These are phyloP conservation scores for Biscogniauxia sp. DNA, from an alignment of 2,329 filamentous ascomycete genomes.

Conservation along the genomic window DNA sequence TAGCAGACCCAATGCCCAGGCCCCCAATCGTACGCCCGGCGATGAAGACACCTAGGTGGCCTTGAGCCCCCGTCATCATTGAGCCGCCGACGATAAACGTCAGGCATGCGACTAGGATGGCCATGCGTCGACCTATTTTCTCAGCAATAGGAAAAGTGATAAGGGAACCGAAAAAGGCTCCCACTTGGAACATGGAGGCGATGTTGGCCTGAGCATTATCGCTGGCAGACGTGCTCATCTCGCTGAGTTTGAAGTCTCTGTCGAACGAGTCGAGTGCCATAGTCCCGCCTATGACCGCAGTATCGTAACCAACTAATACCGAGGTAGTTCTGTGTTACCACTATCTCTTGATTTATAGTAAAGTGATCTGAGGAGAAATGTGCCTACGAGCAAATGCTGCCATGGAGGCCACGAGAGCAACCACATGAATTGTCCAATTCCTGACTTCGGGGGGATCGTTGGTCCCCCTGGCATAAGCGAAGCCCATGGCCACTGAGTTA, in stretches of 20 bases:
- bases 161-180: constrained; percentile 53
- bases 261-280: constrained; percentile 39
- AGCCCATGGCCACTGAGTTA: not conserved
- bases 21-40: constrained; percentile 53
- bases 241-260: constrained; percentile 34
- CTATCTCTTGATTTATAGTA: not conserved
- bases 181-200: constrained; percentile 50
- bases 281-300: constrained; percentile 39
- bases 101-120: constrained; percentile 49
- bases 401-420: constrained; percentile 29
- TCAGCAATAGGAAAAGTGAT: constrained; percentile 56
- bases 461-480: constrained; percentile 21
- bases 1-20: constrained; percentile 43
- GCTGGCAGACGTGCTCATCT: constrained; percentile 22
- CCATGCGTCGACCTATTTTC: constrained; percentile 50
- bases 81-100: constrained; percentile 50
- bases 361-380: not conserved
- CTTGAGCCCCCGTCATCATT: constrained; percentile 46
- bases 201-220: constrained; percentile 37
- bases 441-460: constrained; percentile 26
- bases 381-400: constrained; percentile 26
- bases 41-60: constrained; percentile 52
- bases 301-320: constrained; percentile 38
- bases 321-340: not conserved
- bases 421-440: constrained; percentile 28